Percentiles rank a stretch among this genome's conserved stretches.
phyloP scores from a whole-genome alignment of 768 basidiomycete species.

The Pleurotus tuoliensis region DNA sequence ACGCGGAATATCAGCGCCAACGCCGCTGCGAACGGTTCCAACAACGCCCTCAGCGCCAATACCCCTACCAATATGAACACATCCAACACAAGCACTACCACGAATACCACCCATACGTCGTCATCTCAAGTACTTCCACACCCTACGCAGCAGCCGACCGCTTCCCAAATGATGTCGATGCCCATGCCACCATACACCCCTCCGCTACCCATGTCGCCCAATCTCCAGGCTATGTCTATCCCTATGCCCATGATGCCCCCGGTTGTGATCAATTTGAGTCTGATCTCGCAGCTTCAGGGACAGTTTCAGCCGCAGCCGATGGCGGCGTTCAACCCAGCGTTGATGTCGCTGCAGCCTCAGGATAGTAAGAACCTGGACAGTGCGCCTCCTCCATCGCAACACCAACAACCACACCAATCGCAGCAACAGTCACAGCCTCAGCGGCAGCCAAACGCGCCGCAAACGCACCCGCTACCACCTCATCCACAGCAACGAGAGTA shows the following conservation, averaged over 20 bases:
- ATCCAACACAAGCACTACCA: background rate
- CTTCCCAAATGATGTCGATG: background rate
- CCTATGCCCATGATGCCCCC: too few relatives aligned
- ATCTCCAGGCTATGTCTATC: background rate
- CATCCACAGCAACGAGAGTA: background rate
- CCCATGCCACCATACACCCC: background rate
- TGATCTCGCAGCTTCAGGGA: background rate
- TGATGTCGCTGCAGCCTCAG: too few relatives aligned
- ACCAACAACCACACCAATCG: background rate
- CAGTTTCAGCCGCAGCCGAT: background rate
- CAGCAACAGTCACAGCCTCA: background rate
- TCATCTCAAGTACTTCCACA: background rate
- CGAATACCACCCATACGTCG: background rate
- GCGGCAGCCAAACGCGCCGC: background rate
- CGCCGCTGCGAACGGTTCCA: background rate
- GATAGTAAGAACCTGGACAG: too few relatives aligned
- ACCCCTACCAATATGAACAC: background rate
- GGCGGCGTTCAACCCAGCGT: too few relatives aligned
- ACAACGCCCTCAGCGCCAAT: background rate
- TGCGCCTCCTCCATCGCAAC: too few relatives aligned
- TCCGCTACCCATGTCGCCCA: background rate
- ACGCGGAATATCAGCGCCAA: background rate
- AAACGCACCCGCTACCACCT: background rate
- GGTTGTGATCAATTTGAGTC: too few relatives aligned
- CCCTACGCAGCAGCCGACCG: background rate